Percentiles rank a stretch among this genome's conserved stretches.
phyloP scores from a whole-genome alignment of 2,329 filamentous ascomycete species.

The Remersonia thermophila region DNA sequence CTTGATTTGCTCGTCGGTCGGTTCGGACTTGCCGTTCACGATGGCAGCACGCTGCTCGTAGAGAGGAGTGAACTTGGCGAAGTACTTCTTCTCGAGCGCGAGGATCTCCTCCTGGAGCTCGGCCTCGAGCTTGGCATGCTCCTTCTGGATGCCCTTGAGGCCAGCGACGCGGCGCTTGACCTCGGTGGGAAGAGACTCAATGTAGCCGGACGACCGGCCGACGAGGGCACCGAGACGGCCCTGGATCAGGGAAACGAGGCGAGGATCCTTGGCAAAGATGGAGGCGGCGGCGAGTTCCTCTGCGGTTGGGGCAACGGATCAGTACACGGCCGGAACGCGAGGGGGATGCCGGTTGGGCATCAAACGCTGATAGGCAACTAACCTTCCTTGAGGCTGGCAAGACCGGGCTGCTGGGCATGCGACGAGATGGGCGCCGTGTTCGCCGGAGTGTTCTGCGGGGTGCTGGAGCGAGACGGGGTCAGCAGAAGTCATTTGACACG shows the following conservation, averaged over 20 bases:
- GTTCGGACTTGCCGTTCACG: conserved; percentile 76
- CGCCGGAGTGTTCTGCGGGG: conserved; percentile 94
- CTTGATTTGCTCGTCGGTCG: conserved; percentile 74
- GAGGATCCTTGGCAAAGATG: conserved; percentile 91
- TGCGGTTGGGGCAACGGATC: conserved; percentile 27
- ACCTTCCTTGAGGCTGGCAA: conserved; percentile 97
- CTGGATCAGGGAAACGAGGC: conserved; percentile 94
- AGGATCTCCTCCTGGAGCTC: conserved; percentile 98
- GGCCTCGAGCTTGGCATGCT: conserved; percentile 95
- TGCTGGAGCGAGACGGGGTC: conserved; percentile 42
- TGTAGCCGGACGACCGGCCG: conserved; percentile 91
- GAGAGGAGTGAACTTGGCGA: conserved; percentile 93
- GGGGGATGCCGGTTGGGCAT: conserved; percentile 12
- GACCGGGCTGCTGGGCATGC: conserved; percentile 86
- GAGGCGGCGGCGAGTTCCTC: conserved; percentile 85
- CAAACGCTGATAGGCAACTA: conserved; percentile 25
- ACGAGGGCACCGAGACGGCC: conserved; percentile 88
- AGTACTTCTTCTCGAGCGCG: conserved; percentile 98
- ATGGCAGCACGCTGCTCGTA: conserved; percentile 93
- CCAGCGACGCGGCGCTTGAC: conserved; percentile 91
- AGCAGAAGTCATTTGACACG: conserved; percentile 9
- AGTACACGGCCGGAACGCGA: conserved; percentile 1
- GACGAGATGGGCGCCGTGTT: conserved; percentile 95
- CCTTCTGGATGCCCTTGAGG: conserved; percentile 95
- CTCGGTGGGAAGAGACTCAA: conserved; percentile 81